Evolutionary conservation across 2,329 filamentous ascomycete species (phyloP).

Genomic region (Macrophomina tecta): DNA sequence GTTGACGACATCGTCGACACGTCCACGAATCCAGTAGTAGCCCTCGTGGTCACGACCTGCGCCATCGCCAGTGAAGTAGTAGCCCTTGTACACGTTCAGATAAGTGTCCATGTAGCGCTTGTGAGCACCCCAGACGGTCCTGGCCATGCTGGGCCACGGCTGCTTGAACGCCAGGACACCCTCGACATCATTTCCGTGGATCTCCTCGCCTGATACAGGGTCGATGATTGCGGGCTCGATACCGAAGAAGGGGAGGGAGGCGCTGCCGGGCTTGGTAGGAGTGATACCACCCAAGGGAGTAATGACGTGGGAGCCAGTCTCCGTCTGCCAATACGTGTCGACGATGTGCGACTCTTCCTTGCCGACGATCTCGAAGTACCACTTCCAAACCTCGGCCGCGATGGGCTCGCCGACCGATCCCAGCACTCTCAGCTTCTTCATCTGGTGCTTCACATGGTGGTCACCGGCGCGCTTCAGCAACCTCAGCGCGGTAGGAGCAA

Average conservation of each 20-base stretch:
- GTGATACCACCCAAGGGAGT: constrained; percentile 91
- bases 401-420: constrained; percentile 98
- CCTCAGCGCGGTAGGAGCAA: constrained; percentile 91
- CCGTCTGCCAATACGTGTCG: constrained; percentile 99
- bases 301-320: constrained; percentile 96
- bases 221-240: constrained; percentile 98
- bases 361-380: constrained; percentile 96
- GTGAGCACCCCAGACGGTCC: constrained; percentile 96
- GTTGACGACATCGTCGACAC: constrained; percentile 98
- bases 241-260: constrained; percentile 96
- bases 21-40: constrained; percentile 99
- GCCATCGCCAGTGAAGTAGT: constrained; percentile 95
- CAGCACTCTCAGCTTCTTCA: constrained; percentile 87
- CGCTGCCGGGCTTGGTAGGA: constrained; percentile 94
- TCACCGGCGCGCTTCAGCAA: constrained; percentile 95
- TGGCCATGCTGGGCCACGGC: constrained; percentile 97
- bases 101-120: constrained; percentile 99
- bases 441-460: constrained; percentile 85
- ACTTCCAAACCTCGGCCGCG: constrained; percentile 98
- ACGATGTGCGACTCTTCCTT: constrained; percentile 92
- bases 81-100: constrained; percentile 95
- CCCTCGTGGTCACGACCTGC: constrained; percentile 96
- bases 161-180: constrained; percentile 97
- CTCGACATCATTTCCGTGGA: constrained; percentile 94
- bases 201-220: constrained; percentile 90